A percentile compares a stretch with the other conserved stretches of the same genome.
Evolutionary conservation across 1,284 basidiomycete species (phyloP).

Genomic region (Rhodotorula sp.): DNA sequence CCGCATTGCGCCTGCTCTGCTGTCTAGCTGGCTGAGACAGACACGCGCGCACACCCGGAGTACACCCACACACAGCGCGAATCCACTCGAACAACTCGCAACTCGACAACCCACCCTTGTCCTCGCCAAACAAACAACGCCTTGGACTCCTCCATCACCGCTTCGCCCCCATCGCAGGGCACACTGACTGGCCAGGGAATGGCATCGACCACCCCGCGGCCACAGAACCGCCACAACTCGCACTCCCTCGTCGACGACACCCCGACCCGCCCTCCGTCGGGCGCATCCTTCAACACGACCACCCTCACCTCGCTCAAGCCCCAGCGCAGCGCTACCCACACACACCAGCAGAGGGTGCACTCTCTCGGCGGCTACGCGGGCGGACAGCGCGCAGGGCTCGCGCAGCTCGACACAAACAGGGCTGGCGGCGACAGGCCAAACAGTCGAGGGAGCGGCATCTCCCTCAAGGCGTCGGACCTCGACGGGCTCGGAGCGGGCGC

Average conservation of each 20-base stretch:
- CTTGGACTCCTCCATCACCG: no score
- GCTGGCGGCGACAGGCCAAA: background rate
- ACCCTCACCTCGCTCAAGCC: slow-evolving; percentile 10
- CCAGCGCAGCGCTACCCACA: slow-evolving; percentile 2
- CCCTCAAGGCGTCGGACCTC: slow-evolving; percentile 15
- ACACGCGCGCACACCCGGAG: background rate
- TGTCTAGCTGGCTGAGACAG: background rate
- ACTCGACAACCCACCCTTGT: no score
- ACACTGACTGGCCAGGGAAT: background rate
- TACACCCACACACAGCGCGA: background rate
- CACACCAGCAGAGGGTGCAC: background rate
- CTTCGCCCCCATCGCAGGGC: no score
- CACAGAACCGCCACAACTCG: background rate
- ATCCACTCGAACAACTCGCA: background rate
- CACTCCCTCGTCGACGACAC: slow-evolving; percentile 20
- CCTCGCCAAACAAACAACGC: background rate
- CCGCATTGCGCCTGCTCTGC: background rate
- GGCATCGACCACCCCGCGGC: background rate
- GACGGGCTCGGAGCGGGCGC: background rate
- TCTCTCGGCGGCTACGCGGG: background rate
- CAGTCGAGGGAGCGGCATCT: background rate
- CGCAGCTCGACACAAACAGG: background rate
- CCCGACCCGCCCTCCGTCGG: slow-evolving; percentile 19
- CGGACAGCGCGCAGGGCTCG: background rate
- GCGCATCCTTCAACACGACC: slow-evolving; percentile 13